phyloP scores from a whole-genome alignment of 148 eudicot species.

The Chenopodium berlandieri region DNA sequence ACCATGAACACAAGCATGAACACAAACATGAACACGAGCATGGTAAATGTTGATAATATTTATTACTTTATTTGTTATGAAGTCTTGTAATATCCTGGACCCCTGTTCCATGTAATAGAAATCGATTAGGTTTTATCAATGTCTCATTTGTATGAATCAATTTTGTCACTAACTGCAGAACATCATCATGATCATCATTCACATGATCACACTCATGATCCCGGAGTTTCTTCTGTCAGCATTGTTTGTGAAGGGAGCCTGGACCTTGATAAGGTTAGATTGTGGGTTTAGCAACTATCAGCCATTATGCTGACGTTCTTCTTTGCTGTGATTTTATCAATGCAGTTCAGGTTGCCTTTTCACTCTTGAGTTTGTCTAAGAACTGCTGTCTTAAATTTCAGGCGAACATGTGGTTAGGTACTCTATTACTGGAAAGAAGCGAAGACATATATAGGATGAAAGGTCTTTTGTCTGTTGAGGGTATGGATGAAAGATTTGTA shows the following conservation, averaged over 20 bases:
- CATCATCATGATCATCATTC: conserved; percentile 78
- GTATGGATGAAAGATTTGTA: conserved; percentile 95
- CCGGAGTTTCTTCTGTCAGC: conserved; percentile 98
- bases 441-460: conserved; percentile 99
- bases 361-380: neutral
- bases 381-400: conserved; percentile 29
- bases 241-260: conserved; percentile 97
- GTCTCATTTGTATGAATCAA: neutral
- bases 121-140: neutral
- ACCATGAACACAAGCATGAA: conserved; percentile 42
- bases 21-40: conserved; percentile 68
- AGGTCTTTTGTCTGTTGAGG: conserved; percentile 81
- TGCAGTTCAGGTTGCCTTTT: neutral
- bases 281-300: conserved; percentile 1
- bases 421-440: conserved; percentile 67
- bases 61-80: neutral
- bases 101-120: neutral
- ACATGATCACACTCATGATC: conserved; percentile 96
- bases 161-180: conserved; percentile 44
- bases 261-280: conserved; percentile 91
- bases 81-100: neutral
- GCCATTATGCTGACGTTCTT: neutral
- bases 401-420: conserved; percentile 97
- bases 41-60: conserved; percentile 36
- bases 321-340: neutral